phyloP scores from a whole-genome alignment of 768 basidiomycete species.

The Grammothele lineata region DNA sequence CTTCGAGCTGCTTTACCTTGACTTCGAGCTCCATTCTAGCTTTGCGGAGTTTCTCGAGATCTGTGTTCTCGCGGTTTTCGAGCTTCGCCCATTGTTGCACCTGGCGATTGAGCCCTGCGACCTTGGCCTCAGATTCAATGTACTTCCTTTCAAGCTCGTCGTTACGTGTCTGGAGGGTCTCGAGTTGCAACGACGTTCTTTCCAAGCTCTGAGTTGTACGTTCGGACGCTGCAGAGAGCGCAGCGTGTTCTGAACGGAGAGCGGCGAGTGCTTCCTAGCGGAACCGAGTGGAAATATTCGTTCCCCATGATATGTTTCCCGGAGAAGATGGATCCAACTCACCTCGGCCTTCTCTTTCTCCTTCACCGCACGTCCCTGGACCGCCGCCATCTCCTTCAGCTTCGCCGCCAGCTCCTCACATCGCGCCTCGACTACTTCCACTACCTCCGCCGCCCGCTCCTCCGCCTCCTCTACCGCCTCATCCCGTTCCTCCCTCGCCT shows the following conservation, averaged over 20 bases:
- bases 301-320: no score
- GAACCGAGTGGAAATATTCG: no score
- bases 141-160: constrained; percentile 52
- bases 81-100: constrained; percentile 65
- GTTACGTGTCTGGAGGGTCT: constrained; percentile 48
- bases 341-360: constrained; percentile 40
- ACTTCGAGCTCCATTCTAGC: constrained; percentile 54
- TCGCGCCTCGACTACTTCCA: constrained; percentile 28
- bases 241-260: constrained; percentile 48
- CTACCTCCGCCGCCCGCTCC: constrained; percentile 22
- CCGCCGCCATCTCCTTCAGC: constrained; percentile 36
- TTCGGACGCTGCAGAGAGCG: constrained; percentile 42
- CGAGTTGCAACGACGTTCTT: constrained; percentile 53
- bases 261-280: constrained; percentile 34
- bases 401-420: constrained; percentile 31
- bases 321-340: constrained; percentile 9
- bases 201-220: constrained; percentile 49
- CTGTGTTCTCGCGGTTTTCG: constrained; percentile 59
- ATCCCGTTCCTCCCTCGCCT: constrained; percentile 38
- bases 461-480: constrained; percentile 28
- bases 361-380: constrained; percentile 34
- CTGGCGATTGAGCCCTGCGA: constrained; percentile 55
- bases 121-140: constrained; percentile 54
- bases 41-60: constrained; percentile 52
- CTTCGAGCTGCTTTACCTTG: constrained; percentile 44